Conservation (phyloP, 352 stramenopile genomes). For the Globisporangium takayamanum region DNA sequence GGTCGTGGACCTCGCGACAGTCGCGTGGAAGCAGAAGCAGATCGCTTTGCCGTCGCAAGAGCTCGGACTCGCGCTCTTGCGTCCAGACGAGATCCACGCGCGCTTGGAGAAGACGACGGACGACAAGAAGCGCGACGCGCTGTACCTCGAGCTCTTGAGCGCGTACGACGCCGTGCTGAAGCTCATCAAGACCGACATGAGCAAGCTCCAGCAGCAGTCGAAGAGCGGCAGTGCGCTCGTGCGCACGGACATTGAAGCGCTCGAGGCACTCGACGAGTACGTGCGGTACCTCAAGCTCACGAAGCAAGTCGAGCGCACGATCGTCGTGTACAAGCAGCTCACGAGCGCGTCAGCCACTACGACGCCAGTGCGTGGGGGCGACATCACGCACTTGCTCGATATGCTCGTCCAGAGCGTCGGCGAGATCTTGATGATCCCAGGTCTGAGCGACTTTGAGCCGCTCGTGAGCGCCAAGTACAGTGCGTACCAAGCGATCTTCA, state of each 20-base stretch:
- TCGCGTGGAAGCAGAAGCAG: conserved; percentile 78
- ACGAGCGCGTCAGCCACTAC: conserved; percentile 32
- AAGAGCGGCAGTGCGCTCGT: conserved; percentile 71
- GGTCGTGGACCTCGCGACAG: conserved; percentile 68
- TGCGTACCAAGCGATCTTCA: conserved; percentile 65
- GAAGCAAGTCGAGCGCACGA: conserved; percentile 62
- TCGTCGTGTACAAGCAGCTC: conserved; percentile 63
- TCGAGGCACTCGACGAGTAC: conserved; percentile 68
- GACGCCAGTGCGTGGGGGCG: conserved; percentile 20
- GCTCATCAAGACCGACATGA: conserved; percentile 53
- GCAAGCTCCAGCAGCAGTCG: conserved; percentile 64
- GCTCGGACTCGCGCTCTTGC: conserved; percentile 57
- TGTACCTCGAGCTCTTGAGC: conserved; percentile 69
- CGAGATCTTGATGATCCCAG: conserved; percentile 70
- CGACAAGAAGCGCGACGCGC: conserved; percentile 65
- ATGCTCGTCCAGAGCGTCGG: conserved; percentile 77
- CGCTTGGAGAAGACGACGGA: conserved; percentile 50
- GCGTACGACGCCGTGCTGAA: conserved; percentile 67
- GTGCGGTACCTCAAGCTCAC: conserved; percentile 66
- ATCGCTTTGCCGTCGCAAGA: conserved; percentile 68
- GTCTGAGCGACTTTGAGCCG: conserved; percentile 44
- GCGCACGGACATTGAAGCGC: conserved; percentile 62
- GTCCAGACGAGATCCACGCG: conserved; percentile 58
- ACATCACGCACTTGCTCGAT: conserved; percentile 75
- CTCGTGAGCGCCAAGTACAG: conserved; percentile 52